Base-by-base conservation (phyloP, 2,329 filamentous ascomycete species). In the Penicillium olsonii region DNA sequence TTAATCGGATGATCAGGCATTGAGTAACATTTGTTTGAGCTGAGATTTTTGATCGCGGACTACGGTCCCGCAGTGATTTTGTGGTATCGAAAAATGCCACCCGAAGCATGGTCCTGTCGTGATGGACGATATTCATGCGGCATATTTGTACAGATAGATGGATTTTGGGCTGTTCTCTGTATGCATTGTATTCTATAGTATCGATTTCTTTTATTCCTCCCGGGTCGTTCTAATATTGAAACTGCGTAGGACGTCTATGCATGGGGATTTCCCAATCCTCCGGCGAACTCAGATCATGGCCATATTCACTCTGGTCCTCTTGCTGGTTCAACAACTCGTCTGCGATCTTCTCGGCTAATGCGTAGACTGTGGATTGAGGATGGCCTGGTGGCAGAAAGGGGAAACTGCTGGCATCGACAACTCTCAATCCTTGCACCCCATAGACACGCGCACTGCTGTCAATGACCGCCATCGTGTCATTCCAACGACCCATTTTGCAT, bases 341-440 rank as follows among this genome's bases (percentile, higher is more conserved):
- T 9, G 65, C 63, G 45, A 72, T 68, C 56, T 72, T 74, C 57
- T 73, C 70, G 2, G 70, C 70, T 24, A 73, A 52, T 20, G 63
- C 64, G 62, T 73, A 74, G 14, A 71, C 54, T 12, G 64, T 61
- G 17, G 60, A 52, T 55, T 68, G 64, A 5, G 70, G 68, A 60
- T 75, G 71, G 9, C 70, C 70, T 3, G 71, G 69, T 5, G 66
- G 59, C 18, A 71, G 24, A 10, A 70, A 52, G 2, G 68, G 64
- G 43, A 72, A 70, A 27, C 56, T 52, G 40, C 57, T 62, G 5
- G 65, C 62, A 57, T 72, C 69, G 9, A 70, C 67, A 22, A 71
- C 65, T 2, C 67, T 51, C 51, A 72, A 45, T 5, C 60, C 52
- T 18, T 55, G 27, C 12, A 69, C 61, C 2, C 69, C 70, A 43